Evolutionary conservation across 495 filamentous ascomycete genomes (phyloP), one percentile per base, ranked within the genome.

Genomic region (Penicillium subrubescens): DNA sequence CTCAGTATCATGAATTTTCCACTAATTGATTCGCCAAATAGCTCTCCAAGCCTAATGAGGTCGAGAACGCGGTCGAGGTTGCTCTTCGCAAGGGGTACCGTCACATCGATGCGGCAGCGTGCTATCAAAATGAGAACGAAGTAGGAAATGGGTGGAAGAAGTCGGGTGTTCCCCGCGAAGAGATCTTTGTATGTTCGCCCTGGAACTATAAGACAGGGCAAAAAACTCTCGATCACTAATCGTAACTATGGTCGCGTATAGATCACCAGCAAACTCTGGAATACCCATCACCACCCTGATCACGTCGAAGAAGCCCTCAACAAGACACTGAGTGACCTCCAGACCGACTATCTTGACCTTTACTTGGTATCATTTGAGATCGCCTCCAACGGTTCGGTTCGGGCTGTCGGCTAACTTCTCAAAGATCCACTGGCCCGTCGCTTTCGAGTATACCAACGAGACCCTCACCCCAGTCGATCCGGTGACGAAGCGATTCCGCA

Each of bases 361-460:
- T 76, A 78, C 55, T 62, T 77, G 64, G 90, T 92, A 67, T 3
- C 11, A 52, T 2, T n/a, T n/a, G 23, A 14, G 12, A 35, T 58
- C 35, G 37, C 23, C 8, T 14, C 14, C 11, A 14, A 27, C 15
- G 2, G 15, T 27, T 31, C 15, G 2, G 15, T 27, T 31, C 29
- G 31, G 33, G 5, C 48, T 29, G 12, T 27, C 15, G 50, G 48
- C 17, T 67, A 27, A 61, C 21, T 6, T 58, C 19, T 35, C 21
- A 19, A 23, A 79, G 77, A 76, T 79, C 51, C 73, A 79, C 65
- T 79, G 77, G 77, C 75, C 77, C 11, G 72, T 77, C 14, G 71
- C 77, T 2, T 79, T 96, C 5, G 90, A 93, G 65, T 90, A 94
- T 77, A 73, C 79, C 21, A 92, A 90, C 41, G 74, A 76, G 48